phyloP scores from a whole-genome alignment of 1,139 yeast species.

The Scheffersomyces parashehatae region DNA sequence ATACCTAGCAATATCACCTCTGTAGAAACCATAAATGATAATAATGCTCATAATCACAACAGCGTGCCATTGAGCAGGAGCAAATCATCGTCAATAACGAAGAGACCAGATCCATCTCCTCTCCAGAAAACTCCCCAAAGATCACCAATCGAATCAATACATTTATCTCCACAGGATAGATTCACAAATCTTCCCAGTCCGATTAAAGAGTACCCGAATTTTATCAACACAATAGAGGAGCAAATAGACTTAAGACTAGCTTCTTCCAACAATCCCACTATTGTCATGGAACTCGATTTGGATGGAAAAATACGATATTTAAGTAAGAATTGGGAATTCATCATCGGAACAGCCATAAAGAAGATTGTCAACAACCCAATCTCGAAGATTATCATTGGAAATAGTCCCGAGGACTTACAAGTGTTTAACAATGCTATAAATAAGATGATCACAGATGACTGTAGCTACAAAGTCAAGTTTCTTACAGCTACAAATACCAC shows the following conservation, averaged over 20 bases:
- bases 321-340: constrained; percentile 73
- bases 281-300: constrained; percentile 81
- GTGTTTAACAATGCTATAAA: constrained; percentile 73
- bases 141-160: background rate
- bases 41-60: too few relatives aligned
- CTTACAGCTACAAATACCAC: constrained; percentile 53
- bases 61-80: too few relatives aligned
- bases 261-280: constrained; percentile 70
- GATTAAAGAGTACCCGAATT: background rate
- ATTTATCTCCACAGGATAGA: too few relatives aligned
- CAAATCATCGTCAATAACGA: too few relatives aligned
- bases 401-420: constrained; percentile 55
- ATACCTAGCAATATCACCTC: constrained; percentile 5
- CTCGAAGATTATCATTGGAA: constrained; percentile 65
- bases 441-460: constrained; percentile 72
- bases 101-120: too few relatives aligned
- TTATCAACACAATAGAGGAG: constrained; percentile 33
- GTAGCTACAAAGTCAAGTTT: constrained; percentile 76
- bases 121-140: background rate
- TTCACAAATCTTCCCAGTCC: background rate
- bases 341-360: constrained; percentile 64
- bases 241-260: constrained; percentile 54
- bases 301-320: constrained; percentile 76
- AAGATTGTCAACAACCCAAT: constrained; percentile 63
- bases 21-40: too few relatives aligned